Base-by-base conservation (phyloP, 371 early-diverging fungal genomes). In the Coemansia sp. region DNA sequence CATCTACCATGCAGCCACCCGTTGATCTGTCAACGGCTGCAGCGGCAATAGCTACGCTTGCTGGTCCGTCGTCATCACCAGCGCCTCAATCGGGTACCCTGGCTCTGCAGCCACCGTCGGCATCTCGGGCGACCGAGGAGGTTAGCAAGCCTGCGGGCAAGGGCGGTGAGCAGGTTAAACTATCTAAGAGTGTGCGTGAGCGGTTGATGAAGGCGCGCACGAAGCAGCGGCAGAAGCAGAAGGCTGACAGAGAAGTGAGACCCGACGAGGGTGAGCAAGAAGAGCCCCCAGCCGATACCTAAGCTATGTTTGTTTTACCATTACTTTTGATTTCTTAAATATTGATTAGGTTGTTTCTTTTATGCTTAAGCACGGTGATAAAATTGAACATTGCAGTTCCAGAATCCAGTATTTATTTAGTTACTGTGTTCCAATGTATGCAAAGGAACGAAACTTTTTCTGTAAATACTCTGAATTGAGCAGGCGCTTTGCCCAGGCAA, bases 201-300 rank as follows among this genome's bases (percentile, higher is more conserved):
- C 72, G 72, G 31, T 51, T 72, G 49, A 61, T 68, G 64, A 64
- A 61, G 54, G 72, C 72, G 10, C 60, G 64, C 7, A 63, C 60
- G 68, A 72, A 67, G 58, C 72, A 72, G 61, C 60, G 52, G 29
- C 46, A 72, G 53, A 67, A 54, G 54, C 51, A 61, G 11, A 42
- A 58, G 49, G 16, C 51, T n/a, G 24, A 24, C 24, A 24, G 24
- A 24, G 24, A 24, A 24, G 24, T 24, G 24, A 24, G 24, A 24
- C 24, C 24, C 24, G 24, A 24, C 24, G 24, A 24, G 24, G 24
- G 24, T 24, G 24, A 24, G 24, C 24, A 24, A 24, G 24, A 24
- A 24, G 24, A 24, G 24, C 24, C 24, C 24, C 24, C 24, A 24
- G 24, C 24, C 24, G 24, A 24, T 24, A 24, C 24, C 24, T 24